Evolutionary conservation across 1,139 yeast species (phyloP).

Genomic region (Hansenula lynferdii): DNA sequence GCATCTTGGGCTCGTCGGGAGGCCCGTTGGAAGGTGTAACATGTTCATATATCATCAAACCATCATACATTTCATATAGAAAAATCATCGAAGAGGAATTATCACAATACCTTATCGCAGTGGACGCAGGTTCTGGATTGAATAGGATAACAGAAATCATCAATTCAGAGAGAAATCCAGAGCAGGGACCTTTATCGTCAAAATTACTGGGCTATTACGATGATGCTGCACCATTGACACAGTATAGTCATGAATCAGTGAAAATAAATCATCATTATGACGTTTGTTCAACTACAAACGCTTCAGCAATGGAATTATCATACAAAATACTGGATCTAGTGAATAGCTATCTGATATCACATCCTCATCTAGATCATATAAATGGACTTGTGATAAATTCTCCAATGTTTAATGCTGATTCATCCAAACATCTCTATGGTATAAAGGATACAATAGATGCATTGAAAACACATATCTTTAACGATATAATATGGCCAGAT

Average conservation of each 20-base stretch:
- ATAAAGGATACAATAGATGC: conserved; percentile 47
- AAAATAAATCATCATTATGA: neutral
- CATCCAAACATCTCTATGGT: conserved; percentile 47
- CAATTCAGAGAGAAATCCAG: conserved; percentile 13
- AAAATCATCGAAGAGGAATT: conserved; percentile 28
- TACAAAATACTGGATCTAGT: conserved; percentile 31
- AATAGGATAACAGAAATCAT: conserved; percentile 52
- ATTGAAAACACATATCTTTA: conserved; percentile 55
- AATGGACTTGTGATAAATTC: conserved; percentile 66
- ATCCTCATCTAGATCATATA: conserved; percentile 83
- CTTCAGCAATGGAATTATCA: conserved; percentile 21
- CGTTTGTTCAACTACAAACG: neutral
- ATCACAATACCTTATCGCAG: conserved; percentile 42
- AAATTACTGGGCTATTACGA: conserved; percentile 15
- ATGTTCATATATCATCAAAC: conserved; percentile 63
- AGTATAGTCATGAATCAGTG: conserved; percentile 3
- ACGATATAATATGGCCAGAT: conserved; percentile 80
- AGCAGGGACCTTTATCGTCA: conserved; percentile 4
- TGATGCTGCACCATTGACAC: conserved; percentile 16
- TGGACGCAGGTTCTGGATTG: conserved; percentile 82
- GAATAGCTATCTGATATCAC: conserved; percentile 57
- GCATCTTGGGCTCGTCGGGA: conserved; percentile 71
- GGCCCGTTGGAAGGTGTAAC: conserved; percentile 71
- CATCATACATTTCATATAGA: conserved; percentile 36
- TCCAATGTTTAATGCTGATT: conserved; percentile 43